Evolutionary conservation across 257 asterid species (phyloP).

Genomic region (Salvia hispanica): DNA sequence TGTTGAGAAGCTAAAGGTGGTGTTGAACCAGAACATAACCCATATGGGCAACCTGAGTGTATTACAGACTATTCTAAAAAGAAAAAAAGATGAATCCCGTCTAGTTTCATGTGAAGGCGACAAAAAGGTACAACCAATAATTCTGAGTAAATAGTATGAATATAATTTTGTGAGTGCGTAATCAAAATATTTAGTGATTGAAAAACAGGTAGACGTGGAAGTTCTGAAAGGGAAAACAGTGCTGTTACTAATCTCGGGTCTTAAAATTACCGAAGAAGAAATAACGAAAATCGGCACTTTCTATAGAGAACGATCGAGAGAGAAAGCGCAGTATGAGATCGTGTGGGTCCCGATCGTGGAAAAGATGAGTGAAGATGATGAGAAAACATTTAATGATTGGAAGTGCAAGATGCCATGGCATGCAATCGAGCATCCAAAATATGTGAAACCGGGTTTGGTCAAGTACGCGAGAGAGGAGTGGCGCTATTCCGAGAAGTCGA

Average conservation of each 20-base stretch:
- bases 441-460: background rate
- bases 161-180: no score
- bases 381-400: background rate
- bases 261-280: background rate
- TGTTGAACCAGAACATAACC: constrained; percentile 44
- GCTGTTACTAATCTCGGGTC: constrained; percentile 5
- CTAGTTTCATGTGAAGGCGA: constrained; percentile 42
- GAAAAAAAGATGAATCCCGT: constrained; percentile 40
- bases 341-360: background rate
- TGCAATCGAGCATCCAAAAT: background rate
- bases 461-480: background rate
- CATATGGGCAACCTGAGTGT: constrained; percentile 65
- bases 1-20: constrained; percentile 48
- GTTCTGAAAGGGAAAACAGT: background rate
- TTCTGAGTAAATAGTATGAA: no score
- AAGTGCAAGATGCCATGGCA: background rate
- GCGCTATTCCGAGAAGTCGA: background rate
- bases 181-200: no score
- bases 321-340: background rate
- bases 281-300: background rate
- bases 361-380: background rate
- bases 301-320: background rate
- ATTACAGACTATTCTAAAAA: constrained; percentile 50
- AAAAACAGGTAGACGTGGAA: background rate
- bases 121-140: no score